Conservation (phyloP, 108 stramenopile species). For the Pseudonitzschia multistriata region DNA sequence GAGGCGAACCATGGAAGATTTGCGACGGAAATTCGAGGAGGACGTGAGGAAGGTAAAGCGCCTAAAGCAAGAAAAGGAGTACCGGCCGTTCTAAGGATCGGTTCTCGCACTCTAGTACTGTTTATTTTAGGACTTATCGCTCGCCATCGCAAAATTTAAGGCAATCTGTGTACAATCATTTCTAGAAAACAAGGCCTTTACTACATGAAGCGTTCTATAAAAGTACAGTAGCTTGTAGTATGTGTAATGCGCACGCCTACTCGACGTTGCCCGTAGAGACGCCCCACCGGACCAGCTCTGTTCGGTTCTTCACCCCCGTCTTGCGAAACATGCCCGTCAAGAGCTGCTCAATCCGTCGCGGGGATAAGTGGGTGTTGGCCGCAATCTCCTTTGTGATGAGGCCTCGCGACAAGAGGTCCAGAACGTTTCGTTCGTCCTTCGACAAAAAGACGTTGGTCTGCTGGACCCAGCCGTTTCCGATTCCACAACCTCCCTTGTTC, state of each 20-base stretch:
- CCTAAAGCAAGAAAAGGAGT: constrained; percentile 78
- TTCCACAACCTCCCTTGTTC: constrained; percentile 38
- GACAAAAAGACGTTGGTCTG: constrained; percentile 45
- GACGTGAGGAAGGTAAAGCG: constrained; percentile 76
- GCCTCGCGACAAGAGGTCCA: constrained; percentile 58
- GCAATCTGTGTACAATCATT: too few relatives aligned
- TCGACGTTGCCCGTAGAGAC: constrained; percentile 49
- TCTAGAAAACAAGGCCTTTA: too few relatives aligned
- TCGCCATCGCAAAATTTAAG: too few relatives aligned
- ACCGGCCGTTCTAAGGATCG: constrained; percentile 74
- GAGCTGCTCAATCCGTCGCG: constrained; percentile 49
- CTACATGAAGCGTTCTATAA: too few relatives aligned
- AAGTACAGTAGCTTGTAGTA: too few relatives aligned
- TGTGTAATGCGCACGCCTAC: too few relatives aligned
- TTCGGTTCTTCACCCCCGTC: constrained; percentile 57
- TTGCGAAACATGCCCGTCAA: constrained; percentile 71
- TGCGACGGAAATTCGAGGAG: constrained; percentile 71
- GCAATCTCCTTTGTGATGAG: constrained; percentile 75
- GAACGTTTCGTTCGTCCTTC: constrained; percentile 50
- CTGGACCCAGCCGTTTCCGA: constrained; percentile 44
- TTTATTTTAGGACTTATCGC: too few relatives aligned
- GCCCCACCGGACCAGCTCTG: constrained; percentile 70
- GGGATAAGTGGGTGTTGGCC: constrained; percentile 28
- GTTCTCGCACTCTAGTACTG: too few relatives aligned
- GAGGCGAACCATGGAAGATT: constrained; percentile 66